Percentiles rank a stretch among this genome's conserved stretches.
These are phyloP conservation scores for Metschnikowia vanudenii DNA, from an alignment of 805 yeast species.

Conservation along the genomic window DNA sequence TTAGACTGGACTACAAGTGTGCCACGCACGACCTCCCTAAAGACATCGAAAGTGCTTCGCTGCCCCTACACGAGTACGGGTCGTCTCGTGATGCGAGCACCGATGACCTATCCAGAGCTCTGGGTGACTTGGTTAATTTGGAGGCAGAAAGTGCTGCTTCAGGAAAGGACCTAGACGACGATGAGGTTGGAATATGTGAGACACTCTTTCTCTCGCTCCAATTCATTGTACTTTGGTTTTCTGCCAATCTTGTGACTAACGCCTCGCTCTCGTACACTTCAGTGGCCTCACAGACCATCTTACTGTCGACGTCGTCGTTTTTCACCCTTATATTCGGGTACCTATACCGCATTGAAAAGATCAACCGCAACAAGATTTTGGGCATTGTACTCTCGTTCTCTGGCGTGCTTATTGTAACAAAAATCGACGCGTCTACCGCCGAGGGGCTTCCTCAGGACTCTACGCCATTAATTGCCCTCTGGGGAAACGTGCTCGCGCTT, in stretches of 20 bases:
- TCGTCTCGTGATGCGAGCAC: conserved; percentile 11
- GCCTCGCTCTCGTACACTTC: conserved; percentile 85
- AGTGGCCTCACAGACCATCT: conserved; percentile 90
- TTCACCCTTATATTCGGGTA: conserved; percentile 86
- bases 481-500: conserved; percentile 80
- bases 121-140: too few species aligned
- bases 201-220: conserved; percentile 75
- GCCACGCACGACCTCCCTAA: conserved; percentile 1
- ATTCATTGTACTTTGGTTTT: conserved; percentile 86
- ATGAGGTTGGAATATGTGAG: conserved; percentile 44
- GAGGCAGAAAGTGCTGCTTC: too few species aligned
- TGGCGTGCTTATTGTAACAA: conserved; percentile 81
- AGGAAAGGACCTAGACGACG: conserved; percentile 16
- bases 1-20: conserved; percentile 25
- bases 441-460: conserved; percentile 10
- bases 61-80: conserved; percentile 14
- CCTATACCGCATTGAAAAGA: conserved; percentile 63
- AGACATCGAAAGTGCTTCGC: conserved; percentile 6
- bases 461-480: conserved; percentile 28
- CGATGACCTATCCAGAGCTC: neutral
- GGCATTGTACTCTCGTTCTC: conserved; percentile 71
- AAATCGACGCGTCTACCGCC: conserved; percentile 49
- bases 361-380: conserved; percentile 60
- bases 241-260: conserved; percentile 82
- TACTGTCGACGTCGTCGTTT: conserved; percentile 89